Evolutionary conservation across 805 yeast genomes (phyloP).

Genomic region (Metschnikowia arizonensis): DNA sequence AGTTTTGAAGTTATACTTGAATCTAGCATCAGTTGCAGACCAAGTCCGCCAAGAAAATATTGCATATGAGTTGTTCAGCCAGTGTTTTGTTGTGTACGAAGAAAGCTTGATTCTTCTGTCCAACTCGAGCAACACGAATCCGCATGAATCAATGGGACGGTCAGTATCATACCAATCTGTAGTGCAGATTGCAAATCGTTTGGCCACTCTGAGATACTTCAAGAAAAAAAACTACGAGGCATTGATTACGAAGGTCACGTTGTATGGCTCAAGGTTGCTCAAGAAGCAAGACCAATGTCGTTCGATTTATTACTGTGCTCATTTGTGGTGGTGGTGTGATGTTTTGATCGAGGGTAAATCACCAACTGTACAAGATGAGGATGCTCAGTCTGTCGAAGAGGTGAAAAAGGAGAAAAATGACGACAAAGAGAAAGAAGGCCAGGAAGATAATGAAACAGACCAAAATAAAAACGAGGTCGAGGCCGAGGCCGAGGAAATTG

Average conservation of each 20-base stretch:
- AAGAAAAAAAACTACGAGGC: slow-evolving; percentile 71
- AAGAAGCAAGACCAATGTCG: slow-evolving; percentile 95
- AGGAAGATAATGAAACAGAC: slow-evolving; percentile 20
- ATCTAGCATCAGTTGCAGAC: slow-evolving; percentile 75
- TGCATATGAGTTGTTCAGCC: slow-evolving; percentile 83
- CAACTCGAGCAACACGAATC: slow-evolving; percentile 19
- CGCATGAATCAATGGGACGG: slow-evolving; percentile 42
- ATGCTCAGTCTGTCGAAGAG: not conserved
- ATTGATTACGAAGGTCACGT: slow-evolving; percentile 76
- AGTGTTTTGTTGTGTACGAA: slow-evolving; percentile 82
- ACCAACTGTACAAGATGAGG: slow-evolving; percentile 21
- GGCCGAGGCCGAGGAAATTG: slow-evolving; percentile 8
- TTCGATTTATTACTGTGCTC: slow-evolving; percentile 81
- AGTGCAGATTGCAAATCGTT: slow-evolving; percentile 42
- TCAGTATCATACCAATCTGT: slow-evolving; percentile 48
- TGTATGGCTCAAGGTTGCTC: slow-evolving; percentile 82
- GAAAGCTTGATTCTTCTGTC: slow-evolving; percentile 37
- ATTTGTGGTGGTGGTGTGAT: slow-evolving; percentile 90
- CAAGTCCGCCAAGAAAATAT: slow-evolving; percentile 67
- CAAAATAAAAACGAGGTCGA: slow-evolving; percentile 14
- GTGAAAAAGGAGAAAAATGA: slow-evolving; percentile 13
- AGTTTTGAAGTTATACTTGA: slow-evolving; percentile 51
- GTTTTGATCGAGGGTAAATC: slow-evolving; percentile 29
- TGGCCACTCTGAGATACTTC: slow-evolving; percentile 42
- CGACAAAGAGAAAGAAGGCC: slow-evolving; percentile 18